Percentiles rank a stretch among this genome's conserved stretches.
phyloP scores from a whole-genome alignment of 108 stramenopile genomes.

The Schizochytrium sp. region DNA sequence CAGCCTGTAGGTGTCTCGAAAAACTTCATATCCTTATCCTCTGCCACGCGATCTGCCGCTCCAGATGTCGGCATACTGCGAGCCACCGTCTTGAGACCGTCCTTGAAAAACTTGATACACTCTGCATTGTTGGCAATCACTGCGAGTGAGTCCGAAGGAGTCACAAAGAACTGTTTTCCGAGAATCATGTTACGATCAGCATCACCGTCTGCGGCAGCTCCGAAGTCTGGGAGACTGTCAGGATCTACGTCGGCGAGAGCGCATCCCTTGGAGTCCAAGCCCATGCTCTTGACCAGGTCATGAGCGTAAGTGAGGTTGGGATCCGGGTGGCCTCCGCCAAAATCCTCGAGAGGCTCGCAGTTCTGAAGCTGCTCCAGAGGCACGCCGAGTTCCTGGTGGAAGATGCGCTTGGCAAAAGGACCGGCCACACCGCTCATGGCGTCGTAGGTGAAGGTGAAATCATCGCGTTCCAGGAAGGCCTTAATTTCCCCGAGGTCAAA shows the following conservation, averaged over 20 bases:
- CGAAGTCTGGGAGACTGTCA: constrained; percentile 88
- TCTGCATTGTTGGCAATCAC: constrained; percentile 96
- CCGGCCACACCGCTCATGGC: constrained; percentile 99
- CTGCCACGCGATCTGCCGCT: constrained; percentile 97
- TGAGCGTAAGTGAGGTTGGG: constrained; percentile 99
- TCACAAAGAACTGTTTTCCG: constrained; percentile 97
- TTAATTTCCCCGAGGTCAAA: constrained; percentile 97
- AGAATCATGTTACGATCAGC: constrained; percentile 99
- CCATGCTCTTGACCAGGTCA: constrained; percentile 92
- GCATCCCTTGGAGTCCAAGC: constrained; percentile 86
- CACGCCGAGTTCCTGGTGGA: constrained; percentile 91
- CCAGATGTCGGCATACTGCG: constrained; percentile 99
- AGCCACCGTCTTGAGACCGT: constrained; percentile 95
- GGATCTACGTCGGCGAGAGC: constrained; percentile 79
- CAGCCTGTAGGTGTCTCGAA: constrained; percentile 99
- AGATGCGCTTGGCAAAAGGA: constrained; percentile 93
- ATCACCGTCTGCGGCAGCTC: constrained; percentile 99
- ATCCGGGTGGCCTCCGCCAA: constrained; percentile 97
- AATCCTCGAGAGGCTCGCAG: constrained; percentile 91
- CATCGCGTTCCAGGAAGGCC: constrained; percentile 87
- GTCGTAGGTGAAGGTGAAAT: constrained; percentile 97
- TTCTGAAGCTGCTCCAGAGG: constrained; percentile 86
- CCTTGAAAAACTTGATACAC: constrained; percentile 92
- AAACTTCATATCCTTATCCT: constrained; percentile 87
- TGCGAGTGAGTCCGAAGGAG: constrained; percentile 98